Percentiles rank a stretch among this genome's conserved stretches.
These are phyloP conservation scores for Paramarasmius palmivorus DNA, from an alignment of 1,284 basidiomycete species.

Conservation along the genomic window DNA sequence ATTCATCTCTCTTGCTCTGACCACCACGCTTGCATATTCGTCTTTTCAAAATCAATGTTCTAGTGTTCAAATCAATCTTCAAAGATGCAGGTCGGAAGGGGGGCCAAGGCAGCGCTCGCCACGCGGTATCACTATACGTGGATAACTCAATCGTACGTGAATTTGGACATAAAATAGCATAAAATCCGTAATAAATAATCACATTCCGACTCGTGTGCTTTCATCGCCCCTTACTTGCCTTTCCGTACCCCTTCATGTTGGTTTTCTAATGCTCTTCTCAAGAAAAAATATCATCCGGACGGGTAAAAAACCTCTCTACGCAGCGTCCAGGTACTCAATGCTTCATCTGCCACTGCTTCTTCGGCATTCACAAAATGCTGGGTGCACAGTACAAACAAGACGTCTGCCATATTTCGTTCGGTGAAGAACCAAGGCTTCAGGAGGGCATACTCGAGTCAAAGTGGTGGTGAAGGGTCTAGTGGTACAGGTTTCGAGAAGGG, in stretches of 20 bases:
- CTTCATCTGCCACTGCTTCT: constrained; percentile 52
- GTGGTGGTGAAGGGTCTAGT: constrained; percentile 26
- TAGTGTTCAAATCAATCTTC: too few species aligned
- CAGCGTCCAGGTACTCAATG: constrained; percentile 53
- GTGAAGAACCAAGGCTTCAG: constrained; percentile 43
- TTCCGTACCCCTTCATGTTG: neutral
- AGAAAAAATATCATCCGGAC: constrained; percentile 47
- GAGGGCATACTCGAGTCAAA: constrained; percentile 47
- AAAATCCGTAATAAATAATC: neutral
- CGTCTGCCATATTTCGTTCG: constrained; percentile 45
- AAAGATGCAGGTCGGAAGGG: too few species aligned
- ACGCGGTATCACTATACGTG: constrained; percentile 8
- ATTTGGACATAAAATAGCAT: too few species aligned
- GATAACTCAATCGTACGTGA: constrained; percentile 11
- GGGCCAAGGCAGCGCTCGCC: neutral
- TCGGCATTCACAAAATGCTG: constrained; percentile 49
- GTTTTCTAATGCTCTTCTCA: constrained; percentile 40
- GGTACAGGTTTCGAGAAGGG: constrained; percentile 30
- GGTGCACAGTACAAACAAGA: constrained; percentile 50
- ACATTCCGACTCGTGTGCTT: neutral
- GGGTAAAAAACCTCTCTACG: constrained; percentile 50
- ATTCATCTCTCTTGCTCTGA: too few species aligned
- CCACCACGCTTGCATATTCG: too few species aligned
- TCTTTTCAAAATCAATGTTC: too few species aligned
- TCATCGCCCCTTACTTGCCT: constrained; percentile 8